Conservation (phyloP, 2,329 filamentous ascomycete species). For the Sclerotinia trifoliorum region DNA sequence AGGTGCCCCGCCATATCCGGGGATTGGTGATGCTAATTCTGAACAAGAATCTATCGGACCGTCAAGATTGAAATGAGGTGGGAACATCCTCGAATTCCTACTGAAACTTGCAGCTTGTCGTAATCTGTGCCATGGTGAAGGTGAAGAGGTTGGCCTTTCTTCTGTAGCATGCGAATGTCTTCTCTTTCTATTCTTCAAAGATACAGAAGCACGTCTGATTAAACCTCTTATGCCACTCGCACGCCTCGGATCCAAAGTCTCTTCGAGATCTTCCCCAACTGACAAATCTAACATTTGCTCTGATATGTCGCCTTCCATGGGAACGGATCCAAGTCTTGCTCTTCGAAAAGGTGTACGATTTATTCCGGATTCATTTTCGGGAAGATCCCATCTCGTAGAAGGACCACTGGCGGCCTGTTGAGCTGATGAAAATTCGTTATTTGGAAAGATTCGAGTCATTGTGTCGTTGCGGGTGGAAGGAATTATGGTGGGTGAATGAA, state of each 20-base stretch:
- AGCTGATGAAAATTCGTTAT: constrained; percentile 45
- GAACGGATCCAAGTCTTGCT: constrained; percentile 20
- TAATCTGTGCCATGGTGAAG: constrained; percentile 35
- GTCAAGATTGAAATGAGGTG: constrained; percentile 24
- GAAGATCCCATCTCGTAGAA: neutral
- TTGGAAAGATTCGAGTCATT: constrained; percentile 43
- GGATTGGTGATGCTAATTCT: constrained; percentile 32
- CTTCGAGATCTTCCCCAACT: constrained; percentile 9
- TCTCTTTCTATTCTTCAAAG: constrained; percentile 36
- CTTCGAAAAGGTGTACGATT: constrained; percentile 39
- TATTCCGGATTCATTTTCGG: neutral
- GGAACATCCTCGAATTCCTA: constrained; percentile 33
- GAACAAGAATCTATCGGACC: constrained; percentile 29
- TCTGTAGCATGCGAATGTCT: constrained; percentile 36
- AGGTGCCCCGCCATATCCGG: constrained; percentile 49
- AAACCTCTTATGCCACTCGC: constrained; percentile 27
- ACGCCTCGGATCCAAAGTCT: neutral
- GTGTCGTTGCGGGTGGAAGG: neutral
- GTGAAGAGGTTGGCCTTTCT: constrained; percentile 33
- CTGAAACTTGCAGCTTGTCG: constrained; percentile 39
- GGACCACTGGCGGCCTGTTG: constrained; percentile 44
- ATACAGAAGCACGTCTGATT: constrained; percentile 37
- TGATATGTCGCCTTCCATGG: constrained; percentile 5
- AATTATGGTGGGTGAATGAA: constrained; percentile 7
- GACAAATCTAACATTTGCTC: constrained; percentile 14